A percentile compares a stretch with the other conserved stretches of the same genome.
Evolutionary conservation across 2,329 filamentous ascomycete genomes (phyloP).

Genomic region (Phialophora verrucosa): DNA sequence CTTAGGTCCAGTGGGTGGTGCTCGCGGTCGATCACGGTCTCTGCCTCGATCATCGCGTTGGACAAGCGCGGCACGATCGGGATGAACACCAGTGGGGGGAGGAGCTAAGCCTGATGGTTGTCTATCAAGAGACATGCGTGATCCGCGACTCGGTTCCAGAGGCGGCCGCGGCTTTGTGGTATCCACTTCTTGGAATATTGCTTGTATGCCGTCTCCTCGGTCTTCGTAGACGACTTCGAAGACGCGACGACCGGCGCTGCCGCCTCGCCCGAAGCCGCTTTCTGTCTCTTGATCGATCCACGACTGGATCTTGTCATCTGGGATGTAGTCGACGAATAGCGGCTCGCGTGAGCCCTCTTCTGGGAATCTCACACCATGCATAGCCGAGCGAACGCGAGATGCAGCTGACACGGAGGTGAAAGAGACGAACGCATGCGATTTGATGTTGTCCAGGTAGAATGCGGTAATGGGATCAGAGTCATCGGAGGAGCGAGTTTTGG

Average conservation of each 20-base stretch:
- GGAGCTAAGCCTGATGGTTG: slow-evolving; percentile 13
- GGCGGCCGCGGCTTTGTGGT: slow-evolving; percentile 25
- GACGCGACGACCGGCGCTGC: slow-evolving; percentile 49
- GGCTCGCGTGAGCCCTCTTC: slow-evolving; percentile 82
- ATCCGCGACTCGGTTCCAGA: slow-evolving; percentile 15
- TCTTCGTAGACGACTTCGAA: slow-evolving; percentile 77
- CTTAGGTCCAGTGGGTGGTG: slow-evolving; percentile 20
- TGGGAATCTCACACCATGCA: slow-evolving; percentile 85
- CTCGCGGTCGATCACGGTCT: slow-evolving; percentile 25
- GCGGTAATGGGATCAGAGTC: slow-evolving; percentile 64
- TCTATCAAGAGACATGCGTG: slow-evolving; percentile 23
- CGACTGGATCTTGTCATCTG: slow-evolving; percentile 70
- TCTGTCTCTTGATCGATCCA: slow-evolving; percentile 76
- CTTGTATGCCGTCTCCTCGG: slow-evolving; percentile 62
- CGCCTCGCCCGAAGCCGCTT: slow-evolving; percentile 45
- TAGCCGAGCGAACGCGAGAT: slow-evolving; percentile 72
- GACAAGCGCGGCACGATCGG: slow-evolving; percentile 30
- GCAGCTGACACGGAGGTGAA: slow-evolving; percentile 75
- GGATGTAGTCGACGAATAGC: slow-evolving; percentile 89
- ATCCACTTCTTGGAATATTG: slow-evolving; percentile 61
- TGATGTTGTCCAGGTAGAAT: slow-evolving; percentile 83
- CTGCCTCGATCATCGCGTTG: slow-evolving; percentile 18
- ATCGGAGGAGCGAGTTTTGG: slow-evolving; percentile 60
- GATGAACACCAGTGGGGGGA: slow-evolving; percentile 26
- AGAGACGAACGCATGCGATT: slow-evolving; percentile 82